Evolutionary conservation across 1,284 basidiomycete species (phyloP), one percentile per base, ranked within the genome.

Genomic region (Cutaneotrichosporon sp.): DNA sequence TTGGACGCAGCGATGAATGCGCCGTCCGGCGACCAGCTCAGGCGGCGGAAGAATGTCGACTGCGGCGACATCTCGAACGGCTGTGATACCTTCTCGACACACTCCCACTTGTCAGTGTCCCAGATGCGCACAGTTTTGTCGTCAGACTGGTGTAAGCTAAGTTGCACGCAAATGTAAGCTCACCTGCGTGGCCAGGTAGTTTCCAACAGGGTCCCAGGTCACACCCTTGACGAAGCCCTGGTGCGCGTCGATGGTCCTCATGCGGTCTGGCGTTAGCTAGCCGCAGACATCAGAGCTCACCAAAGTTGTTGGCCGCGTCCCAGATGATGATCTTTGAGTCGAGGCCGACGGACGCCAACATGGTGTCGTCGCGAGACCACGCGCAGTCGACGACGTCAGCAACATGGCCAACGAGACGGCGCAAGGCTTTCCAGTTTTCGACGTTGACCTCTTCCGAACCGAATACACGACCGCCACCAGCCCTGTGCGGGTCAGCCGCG

Each of bases 1-100:
- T 98, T 98, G 0, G 93, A 94, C 1, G 92, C 88, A 4, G 93
- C 91, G 58, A 99, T 88, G 68, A 96, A 90, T 8, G 90, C 88
- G n/a, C 96, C 96, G 72, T 98, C 96, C 3, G 94, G 94, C 1
- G 93, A 96, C 96, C 94, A 99, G 66, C 92, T 91, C 18, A 96
- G 79, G 58, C 96, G 80, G 51, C 91, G 80, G 74, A 97, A 97
- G 78, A 97, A 98, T 3, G 91, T 97, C 61, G 87, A 90, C 41
- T 90, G 90, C 0, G 96, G 94, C 2, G 91, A 96, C 69, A 88
- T 86, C 61, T 87, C 84, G 65, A 98, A 98, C 0, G 93, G 94
- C 62, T 91, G 89, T 23, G 80, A 83, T 40, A 98, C 83, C 62
- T 85, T 86, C 3, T 85, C 83, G 60, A 93, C 88, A 8, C 93